These are phyloP conservation scores for Talaromyces marneffei DNA, from an alignment of 2,329 filamentous ascomycete genomes.

Conservation along the genomic window DNA sequence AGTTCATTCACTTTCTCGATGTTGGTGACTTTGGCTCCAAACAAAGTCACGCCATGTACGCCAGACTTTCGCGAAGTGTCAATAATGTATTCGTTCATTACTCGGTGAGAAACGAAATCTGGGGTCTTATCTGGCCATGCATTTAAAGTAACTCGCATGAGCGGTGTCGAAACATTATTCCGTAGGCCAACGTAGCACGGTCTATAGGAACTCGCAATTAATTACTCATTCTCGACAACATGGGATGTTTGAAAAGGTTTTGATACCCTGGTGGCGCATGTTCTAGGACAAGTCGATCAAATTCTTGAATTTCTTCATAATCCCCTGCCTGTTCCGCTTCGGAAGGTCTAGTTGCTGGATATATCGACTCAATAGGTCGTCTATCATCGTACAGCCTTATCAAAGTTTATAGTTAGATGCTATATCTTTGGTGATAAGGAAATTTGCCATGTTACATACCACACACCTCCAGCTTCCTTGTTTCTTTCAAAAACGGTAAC, in stretches of 20 bases:
- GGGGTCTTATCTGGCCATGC: slow-evolving; percentile 56
- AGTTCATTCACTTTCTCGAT: slow-evolving; percentile 41
- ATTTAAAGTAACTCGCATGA: slow-evolving; percentile 47
- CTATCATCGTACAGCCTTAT: slow-evolving; percentile 48
- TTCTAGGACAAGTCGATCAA: slow-evolving; percentile 17
- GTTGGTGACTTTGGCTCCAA: slow-evolving; percentile 55
- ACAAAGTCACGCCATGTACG: slow-evolving; percentile 47
- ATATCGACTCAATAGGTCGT: slow-evolving; percentile 43
- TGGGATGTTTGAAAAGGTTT: not conserved
- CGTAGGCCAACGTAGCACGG: slow-evolving; percentile 50
- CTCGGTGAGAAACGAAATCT: slow-evolving; percentile 53
- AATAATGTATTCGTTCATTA: slow-evolving; percentile 57
- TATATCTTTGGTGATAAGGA: not conserved
- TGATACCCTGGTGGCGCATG: slow-evolving; percentile 49
- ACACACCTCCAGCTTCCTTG: slow-evolving; percentile 50
- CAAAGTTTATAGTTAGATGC: not conserved
- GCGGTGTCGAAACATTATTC: slow-evolving; percentile 50
- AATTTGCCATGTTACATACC: slow-evolving; percentile 35
- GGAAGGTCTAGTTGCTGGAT: slow-evolving; percentile 32
- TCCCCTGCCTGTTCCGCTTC: slow-evolving; percentile 2
- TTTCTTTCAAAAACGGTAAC: slow-evolving; percentile 53
- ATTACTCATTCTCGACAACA: not conserved
- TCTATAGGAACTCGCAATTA: slow-evolving; percentile 22
- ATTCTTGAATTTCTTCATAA: slow-evolving; percentile 4
- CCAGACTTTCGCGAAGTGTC: slow-evolving; percentile 49